A percentile compares a stretch with the other conserved stretches of the same genome.
phyloP scores from a whole-genome alignment of 139 green algal species.

The Picochlorum costavermella region DNA sequence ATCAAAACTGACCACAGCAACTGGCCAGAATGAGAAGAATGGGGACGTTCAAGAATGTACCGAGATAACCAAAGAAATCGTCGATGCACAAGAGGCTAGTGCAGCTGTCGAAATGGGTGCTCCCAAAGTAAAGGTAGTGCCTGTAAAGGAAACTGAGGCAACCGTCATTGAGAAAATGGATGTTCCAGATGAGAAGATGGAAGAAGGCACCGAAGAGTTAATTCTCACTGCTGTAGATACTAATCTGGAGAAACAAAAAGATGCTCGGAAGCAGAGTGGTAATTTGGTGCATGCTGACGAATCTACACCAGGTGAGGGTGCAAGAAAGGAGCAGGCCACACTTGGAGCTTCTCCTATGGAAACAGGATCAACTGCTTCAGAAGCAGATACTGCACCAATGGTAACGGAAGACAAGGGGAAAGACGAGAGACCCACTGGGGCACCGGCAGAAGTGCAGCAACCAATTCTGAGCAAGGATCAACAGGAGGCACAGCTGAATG shows the following conservation, averaged over 20 bases:
- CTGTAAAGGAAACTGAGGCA: constrained; percentile 6
- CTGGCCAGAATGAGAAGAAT: no score
- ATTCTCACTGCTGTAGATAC: not conserved
- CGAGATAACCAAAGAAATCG: no score
- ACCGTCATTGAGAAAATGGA: not conserved
- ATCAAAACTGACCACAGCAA: no score
- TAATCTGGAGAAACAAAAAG: not conserved
- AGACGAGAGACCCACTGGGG: no score
- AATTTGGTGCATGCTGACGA: not conserved
- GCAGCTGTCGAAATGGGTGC: not conserved
- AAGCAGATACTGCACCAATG: no score
- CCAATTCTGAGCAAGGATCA: not conserved
- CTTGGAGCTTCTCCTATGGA: not conserved
- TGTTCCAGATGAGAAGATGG: not conserved
- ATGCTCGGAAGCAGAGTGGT: not conserved
- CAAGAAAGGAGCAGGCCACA: not conserved
- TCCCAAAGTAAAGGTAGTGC: not conserved
- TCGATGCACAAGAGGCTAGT: no score
- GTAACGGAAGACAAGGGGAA: no score
- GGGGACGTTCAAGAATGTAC: no score
- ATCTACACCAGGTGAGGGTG: constrained; percentile 5
- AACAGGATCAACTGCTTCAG: no score
- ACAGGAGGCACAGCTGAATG: not conserved
- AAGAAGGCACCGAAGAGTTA: not conserved
- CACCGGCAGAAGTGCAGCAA: no score